These are phyloP conservation scores for Populus davidiana DNA, from an alignment of 345 rosid species.

Conservation along the genomic window DNA sequence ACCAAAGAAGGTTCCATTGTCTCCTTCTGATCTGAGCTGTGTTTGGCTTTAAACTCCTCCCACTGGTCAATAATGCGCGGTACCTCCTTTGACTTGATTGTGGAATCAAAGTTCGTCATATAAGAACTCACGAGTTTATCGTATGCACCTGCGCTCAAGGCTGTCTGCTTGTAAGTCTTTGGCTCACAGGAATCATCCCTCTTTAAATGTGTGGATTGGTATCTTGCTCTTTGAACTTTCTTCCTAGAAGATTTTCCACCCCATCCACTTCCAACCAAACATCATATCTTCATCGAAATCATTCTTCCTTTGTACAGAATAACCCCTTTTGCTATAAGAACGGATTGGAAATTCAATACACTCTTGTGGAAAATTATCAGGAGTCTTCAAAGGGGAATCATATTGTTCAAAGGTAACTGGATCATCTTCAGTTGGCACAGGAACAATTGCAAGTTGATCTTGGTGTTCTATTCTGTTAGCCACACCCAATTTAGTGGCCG, in stretches of 20 bases:
- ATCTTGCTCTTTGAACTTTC: conserved; percentile 26
- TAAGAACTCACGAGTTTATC: conserved; percentile 63
- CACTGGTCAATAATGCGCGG: conserved; percentile 59
- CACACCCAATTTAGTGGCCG: conserved; percentile 13
- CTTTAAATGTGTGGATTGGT: conserved; percentile 18
- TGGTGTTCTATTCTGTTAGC: conserved; percentile 16
- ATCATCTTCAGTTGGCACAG: conserved; percentile 40
- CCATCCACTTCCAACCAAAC: conserved; percentile 39
- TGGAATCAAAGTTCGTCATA: conserved; percentile 71
- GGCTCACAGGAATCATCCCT: conserved; percentile 30
- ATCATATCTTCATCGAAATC: conserved; percentile 45
- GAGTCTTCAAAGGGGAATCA: conserved; percentile 30
- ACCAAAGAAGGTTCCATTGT: conserved; percentile 32
- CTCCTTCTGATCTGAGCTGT: conserved; percentile 13
- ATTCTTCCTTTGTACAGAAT: conserved; percentile 1
- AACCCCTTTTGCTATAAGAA: conserved; percentile 29
- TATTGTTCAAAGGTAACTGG: conserved; percentile 31
- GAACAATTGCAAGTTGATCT: conserved; percentile 49
- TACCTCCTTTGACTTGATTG: conserved; percentile 45
- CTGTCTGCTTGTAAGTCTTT: conserved; percentile 33
- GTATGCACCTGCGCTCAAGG: conserved; percentile 72
- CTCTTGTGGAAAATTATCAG: conserved; percentile 27
- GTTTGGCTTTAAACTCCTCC: conserved; percentile 56
- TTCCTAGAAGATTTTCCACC: conserved; percentile 29
- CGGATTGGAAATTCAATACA: conserved; percentile 18